A percentile compares a stretch with the other conserved stretches of the same genome.
Conservation (phyloP, 352 stramenopile species). For the Aphanomyces astaci region DNA sequence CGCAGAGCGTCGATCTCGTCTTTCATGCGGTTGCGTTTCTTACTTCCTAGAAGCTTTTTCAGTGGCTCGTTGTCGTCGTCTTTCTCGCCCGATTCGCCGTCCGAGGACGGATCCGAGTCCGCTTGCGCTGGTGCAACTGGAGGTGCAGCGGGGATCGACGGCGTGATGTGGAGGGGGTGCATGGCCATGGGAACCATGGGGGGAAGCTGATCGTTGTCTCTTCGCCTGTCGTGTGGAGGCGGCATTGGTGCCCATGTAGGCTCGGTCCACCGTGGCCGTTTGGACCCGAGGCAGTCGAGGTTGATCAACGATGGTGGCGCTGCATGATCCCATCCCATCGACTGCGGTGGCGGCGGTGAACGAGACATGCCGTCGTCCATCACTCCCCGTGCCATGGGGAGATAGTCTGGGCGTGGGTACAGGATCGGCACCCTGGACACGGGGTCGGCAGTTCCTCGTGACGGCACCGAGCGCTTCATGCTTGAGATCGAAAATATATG, state of each 20-base stretch:
- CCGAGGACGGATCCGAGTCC: not conserved
- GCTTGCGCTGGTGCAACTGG: not conserved
- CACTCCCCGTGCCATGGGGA: not conserved
- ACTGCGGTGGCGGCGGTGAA: not conserved
- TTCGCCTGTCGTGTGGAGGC: not conserved
- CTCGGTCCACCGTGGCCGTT: not conserved
- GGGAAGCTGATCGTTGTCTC: not conserved
- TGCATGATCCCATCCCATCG: not conserved
- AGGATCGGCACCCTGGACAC: conserved; percentile 2
- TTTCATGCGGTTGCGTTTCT: conserved; percentile 25
- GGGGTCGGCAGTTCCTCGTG: not conserved
- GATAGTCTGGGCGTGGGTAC: conserved; percentile 13
- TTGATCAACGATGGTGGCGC: not conserved
- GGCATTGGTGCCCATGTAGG: not conserved
- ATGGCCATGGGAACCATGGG: not conserved
- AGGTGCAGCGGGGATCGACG: not conserved
- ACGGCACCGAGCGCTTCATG: conserved; percentile 12
- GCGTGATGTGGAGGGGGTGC: not conserved
- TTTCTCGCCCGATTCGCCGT: not conserved
- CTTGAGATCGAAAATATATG: not conserved
- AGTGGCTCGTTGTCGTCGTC: conserved; percentile 8
- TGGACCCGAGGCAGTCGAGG: not conserved
- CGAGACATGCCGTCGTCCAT: not conserved
- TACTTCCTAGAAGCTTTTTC: not conserved
- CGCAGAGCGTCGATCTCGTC: conserved; percentile 20